Base-by-base conservation (phyloP, 495 filamentous ascomycete species). In the Astrothelium subdiscretum region DNA sequence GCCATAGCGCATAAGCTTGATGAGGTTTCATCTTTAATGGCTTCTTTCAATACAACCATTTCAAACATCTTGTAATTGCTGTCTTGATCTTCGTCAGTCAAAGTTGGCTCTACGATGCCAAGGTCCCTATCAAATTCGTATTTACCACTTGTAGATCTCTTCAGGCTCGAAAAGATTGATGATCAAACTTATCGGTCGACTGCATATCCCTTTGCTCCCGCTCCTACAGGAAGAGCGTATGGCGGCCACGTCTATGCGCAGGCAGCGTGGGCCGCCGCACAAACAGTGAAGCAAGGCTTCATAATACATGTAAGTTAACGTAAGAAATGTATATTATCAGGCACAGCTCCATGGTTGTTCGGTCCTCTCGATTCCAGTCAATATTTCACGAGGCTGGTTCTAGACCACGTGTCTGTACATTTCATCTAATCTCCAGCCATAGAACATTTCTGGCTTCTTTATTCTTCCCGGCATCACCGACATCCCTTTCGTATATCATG, bases 221-320 rank as follows among this genome's bases (percentile, higher is more conserved):
- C 65, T 32, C 66, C 48, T 29, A 32, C 42, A 20, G 67, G 63
- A n/a, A 51, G 69, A 35, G 65, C 71, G 12, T 71, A 73, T 66
- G 87, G 87, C 8, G 86, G 85, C 0, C 84, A 87, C 73, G 86
- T 88, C 5, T 89, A 84, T 64, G 80, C 81, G 2, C 87, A 90
- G 66, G 77, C 83, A 0, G 83, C 79, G 6, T 78, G 85, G 71
- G 85, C 83, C 0, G 85, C 81, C 13, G 82, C 79, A 3, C 78
- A 79, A 57, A 83, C 79, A 15, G 78, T 85, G 12, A 66, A 61
- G 5, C 73, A 75, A 38, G 77, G 81, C 1, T 76, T 83, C 26
- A 74, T 84, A 26, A 75, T 88, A 58, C 82, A 87, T 74, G 84
- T 87, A 78, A 65, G 83, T 71, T 66, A 3, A 27, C 18, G 22